phyloP scores from a whole-genome alignment of 192 early-diverging fungal species.

The Mortierella claussenii region DNA sequence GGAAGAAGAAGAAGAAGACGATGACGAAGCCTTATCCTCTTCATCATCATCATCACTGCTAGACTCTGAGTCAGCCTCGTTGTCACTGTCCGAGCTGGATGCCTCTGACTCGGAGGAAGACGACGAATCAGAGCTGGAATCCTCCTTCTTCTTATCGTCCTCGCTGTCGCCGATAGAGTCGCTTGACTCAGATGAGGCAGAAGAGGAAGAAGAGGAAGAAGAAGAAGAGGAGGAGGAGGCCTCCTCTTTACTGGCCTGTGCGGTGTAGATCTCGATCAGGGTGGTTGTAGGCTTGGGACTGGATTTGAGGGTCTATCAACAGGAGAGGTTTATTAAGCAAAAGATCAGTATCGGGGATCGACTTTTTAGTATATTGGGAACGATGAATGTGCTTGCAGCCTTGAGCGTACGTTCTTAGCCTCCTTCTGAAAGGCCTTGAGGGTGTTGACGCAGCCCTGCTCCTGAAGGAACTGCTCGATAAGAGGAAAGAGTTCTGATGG shows the following conservation, averaged over 20 bases:
- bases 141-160: slow-evolving; percentile 29
- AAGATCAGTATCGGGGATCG: neutral
- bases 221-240: neutral
- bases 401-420: slow-evolving; percentile 46
- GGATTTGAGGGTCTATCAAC: slow-evolving; percentile 37
- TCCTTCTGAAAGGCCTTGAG: slow-evolving; percentile 51
- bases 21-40: no score
- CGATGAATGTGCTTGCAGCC: no score
- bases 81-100: slow-evolving; percentile 44
- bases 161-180: slow-evolving; percentile 28
- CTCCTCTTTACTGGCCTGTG: neutral
- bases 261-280: slow-evolving; percentile 37
- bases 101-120: slow-evolving; percentile 46
- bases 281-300: slow-evolving; percentile 38
- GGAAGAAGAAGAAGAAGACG: slow-evolving; percentile 20
- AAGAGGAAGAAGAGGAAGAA: neutral
- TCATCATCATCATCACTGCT: neutral
- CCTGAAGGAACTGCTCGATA: slow-evolving; percentile 48
- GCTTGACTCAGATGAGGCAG: slow-evolving; percentile 4
- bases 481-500: slow-evolving; percentile 47
- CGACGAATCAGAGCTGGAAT: slow-evolving; percentile 18
- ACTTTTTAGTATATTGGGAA: no score
- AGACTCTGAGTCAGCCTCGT: slow-evolving; percentile 45
- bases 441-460: slow-evolving; percentile 46
- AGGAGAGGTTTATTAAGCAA: neutral